phyloP scores from a whole-genome alignment of 352 stramenopile species.

The Phytophthora vignae region DNA sequence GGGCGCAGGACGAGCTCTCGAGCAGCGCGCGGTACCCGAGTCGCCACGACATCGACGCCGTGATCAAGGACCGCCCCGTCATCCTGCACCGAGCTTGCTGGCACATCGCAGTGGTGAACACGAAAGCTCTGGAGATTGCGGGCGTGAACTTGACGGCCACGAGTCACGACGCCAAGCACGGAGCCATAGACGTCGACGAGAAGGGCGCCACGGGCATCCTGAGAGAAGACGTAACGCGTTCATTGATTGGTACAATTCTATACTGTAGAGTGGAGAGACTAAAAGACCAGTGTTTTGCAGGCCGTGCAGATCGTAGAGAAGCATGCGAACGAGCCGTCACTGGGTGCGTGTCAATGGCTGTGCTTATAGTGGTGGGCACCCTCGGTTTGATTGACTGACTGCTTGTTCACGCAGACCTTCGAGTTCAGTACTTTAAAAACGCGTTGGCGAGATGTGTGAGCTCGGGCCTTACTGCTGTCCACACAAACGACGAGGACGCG shows the following conservation, averaged over 20 bases:
- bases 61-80: conserved; percentile 72
- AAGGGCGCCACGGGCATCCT: conserved; percentile 73
- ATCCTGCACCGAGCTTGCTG: conserved; percentile 91
- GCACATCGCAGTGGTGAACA: conserved; percentile 91
- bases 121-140: conserved; percentile 80
- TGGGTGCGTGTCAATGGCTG: conserved; percentile 41
- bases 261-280: not conserved
- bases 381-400: not conserved
- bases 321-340: conserved; percentile 71
- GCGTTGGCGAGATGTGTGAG: conserved; percentile 71
- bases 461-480: conserved; percentile 85
- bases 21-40: conserved; percentile 64
- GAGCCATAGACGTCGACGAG: conserved; percentile 73
- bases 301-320: conserved; percentile 77
- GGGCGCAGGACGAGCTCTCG: conserved; percentile 88
- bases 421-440: conserved; percentile 64
- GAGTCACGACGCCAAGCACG: conserved; percentile 43
- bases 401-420: conserved; percentile 47
- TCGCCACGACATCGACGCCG: conserved; percentile 81
- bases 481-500: conserved; percentile 88
- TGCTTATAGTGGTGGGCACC: not conserved
- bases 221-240: conserved; percentile 59
- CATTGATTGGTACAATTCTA: not conserved
- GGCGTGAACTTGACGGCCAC: conserved; percentile 52
- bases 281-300: conserved; percentile 24